Base-by-base conservation (phyloP, 176 grass and related monocot species). In the Miscanthus lutarioriparius region DNA sequence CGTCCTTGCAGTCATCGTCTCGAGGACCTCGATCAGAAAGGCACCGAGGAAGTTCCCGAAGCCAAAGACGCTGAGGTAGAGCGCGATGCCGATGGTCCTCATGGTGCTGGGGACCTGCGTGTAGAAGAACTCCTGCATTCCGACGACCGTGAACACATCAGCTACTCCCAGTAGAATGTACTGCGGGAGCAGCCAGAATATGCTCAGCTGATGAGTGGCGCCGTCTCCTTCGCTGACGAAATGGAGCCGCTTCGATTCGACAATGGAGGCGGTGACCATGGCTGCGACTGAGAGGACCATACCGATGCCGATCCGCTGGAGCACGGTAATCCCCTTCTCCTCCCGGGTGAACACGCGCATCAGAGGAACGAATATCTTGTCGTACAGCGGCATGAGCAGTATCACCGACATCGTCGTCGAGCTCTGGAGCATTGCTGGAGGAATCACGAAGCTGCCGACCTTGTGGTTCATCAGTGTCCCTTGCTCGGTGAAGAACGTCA, bases 371-470 rank as follows among this genome's bases (percentile, higher is more conserved):
- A 97, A 58, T 54, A 92, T 65, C 87, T 83, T 85, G 79, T 94
- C 91, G 26, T 97, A 97, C 8, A 92, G 28, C 27, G 94, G 94
- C 89, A 97, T 97, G 20, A 94, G 72, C 8, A 97, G 83, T 73
- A 97, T 92, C 53, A 97, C 91, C 0, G 91, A 91, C 17, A 94
- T 73, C 2, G 87, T 92, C n/a, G 91, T 90, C 30, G 87, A 13
- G 65, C 94, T 94, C 64, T 97, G 94, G 35, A 97, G 92, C 80
- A 92, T 92, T 10, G 92, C 94, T 1, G 92, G 94, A 39, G 94
- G 94, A 72, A 97, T 67, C 27, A 90, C 72, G 10, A 97, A 92
- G 3, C 62, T 41, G 25, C 70, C n/a, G 7, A 97, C 78, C 20
- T 48, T 82, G 77, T 85, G 94, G 62, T 94, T 64, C 92, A 94